Conservation (phyloP, 176 grass and related monocot species). For the Oryza officinalis region DNA sequence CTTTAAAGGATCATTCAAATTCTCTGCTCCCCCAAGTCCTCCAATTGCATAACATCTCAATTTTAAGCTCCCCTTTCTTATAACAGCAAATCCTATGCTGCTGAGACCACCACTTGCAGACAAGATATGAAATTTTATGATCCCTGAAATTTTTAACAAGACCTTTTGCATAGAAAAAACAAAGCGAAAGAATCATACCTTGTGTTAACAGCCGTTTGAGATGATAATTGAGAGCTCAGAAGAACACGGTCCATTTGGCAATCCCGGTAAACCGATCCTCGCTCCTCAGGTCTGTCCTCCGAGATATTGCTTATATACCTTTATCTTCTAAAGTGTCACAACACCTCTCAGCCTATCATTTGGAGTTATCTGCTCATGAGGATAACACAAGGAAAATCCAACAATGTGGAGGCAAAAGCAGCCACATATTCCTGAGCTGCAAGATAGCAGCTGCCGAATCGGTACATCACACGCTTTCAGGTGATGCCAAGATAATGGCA, state of each 20-base stretch:
- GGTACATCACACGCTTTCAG: slow-evolving; percentile 43
- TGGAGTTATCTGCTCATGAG: slow-evolving; percentile 76
- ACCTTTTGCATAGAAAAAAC: background rate
- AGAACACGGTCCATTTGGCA: slow-evolving; percentile 69
- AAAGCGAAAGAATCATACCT: slow-evolving; percentile 40
- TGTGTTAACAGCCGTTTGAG: slow-evolving; percentile 37
- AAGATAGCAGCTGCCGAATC: slow-evolving; percentile 42
- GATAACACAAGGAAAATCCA: slow-evolving; percentile 52
- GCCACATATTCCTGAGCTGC: slow-evolving; percentile 58
- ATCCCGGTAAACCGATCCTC: slow-evolving; percentile 19
- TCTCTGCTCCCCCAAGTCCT: slow-evolving; percentile 22
- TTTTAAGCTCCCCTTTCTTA: slow-evolving; percentile 53
- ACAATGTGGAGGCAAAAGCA: slow-evolving; percentile 47
- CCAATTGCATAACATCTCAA: slow-evolving; percentile 60
- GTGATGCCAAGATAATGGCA: slow-evolving; percentile 40
- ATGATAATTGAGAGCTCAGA: slow-evolving; percentile 52
- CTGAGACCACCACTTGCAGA: slow-evolving; percentile 32
- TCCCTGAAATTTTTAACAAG: background rate
- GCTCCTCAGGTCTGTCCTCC: background rate
- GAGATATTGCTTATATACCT: slow-evolving; percentile 44
- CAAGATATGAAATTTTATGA: background rate
- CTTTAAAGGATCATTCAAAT: slow-evolving; percentile 46
- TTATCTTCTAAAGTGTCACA: slow-evolving; percentile 33
- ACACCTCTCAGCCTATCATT: slow-evolving; percentile 38
- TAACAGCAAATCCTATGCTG: slow-evolving; percentile 58